Percentiles rank a stretch among this genome's conserved stretches.
Conservation (phyloP, 2,329 filamentous ascomycete species). For the Didymella segeticola region DNA sequence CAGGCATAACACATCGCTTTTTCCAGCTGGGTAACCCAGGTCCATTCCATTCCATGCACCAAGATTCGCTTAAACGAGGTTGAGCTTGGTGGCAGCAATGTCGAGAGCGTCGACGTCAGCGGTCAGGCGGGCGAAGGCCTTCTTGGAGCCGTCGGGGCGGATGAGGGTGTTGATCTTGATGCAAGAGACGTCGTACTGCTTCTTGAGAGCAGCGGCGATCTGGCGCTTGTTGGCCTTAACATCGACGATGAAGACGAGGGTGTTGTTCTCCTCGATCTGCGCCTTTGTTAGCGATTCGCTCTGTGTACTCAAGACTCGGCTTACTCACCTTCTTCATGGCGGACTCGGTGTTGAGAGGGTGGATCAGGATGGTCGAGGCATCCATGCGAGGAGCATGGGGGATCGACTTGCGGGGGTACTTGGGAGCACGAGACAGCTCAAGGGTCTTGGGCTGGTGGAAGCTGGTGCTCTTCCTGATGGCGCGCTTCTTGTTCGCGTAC, state of each 20-base stretch:
- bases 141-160: constrained; percentile 97
- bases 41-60: constrained; percentile 36
- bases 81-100: constrained; percentile 98
- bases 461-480: constrained; percentile 87
- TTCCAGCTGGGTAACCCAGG: constrained; percentile 44
- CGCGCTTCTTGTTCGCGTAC: constrained; percentile 85
- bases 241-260: constrained; percentile 95
- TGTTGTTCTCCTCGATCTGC: constrained; percentile 99
- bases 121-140: constrained; percentile 96
- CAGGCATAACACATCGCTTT: constrained; percentile 47
- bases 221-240: constrained; percentile 96
- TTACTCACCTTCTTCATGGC: constrained; percentile 86
- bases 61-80: constrained; percentile 77
- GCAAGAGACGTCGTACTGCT: constrained; percentile 97
- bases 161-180: constrained; percentile 99
- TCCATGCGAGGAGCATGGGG: constrained; percentile 89
- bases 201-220: constrained; percentile 98
- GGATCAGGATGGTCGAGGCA: constrained; percentile 96
- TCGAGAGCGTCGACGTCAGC: constrained; percentile 97
- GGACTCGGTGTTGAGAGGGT: constrained; percentile 98
- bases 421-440: constrained; percentile 84
- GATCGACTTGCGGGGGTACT: constrained; percentile 97
- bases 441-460: constrained; percentile 99
- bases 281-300: neutral
- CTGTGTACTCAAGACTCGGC: neutral